Evolutionary conservation across 495 filamentous ascomycete genomes (phyloP).

Genomic region (Podospora fimiseda): DNA sequence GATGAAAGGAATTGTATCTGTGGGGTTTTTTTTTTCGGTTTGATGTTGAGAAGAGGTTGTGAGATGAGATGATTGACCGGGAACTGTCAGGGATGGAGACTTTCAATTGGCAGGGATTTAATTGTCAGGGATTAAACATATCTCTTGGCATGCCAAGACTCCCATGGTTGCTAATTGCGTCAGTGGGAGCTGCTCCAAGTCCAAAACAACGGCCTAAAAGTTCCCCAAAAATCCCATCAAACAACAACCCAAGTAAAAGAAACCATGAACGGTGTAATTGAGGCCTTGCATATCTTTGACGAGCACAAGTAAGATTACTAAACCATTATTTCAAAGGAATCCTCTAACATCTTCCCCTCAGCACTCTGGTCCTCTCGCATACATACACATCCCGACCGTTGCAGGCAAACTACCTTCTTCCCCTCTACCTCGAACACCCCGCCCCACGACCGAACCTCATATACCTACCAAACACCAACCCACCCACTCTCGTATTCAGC

Average conservation of each 20-base stretch:
- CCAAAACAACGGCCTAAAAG: background rate
- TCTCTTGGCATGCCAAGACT: constrained; percentile 3
- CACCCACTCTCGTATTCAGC: constrained; percentile 86
- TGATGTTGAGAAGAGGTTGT: no score
- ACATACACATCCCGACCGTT: constrained; percentile 66
- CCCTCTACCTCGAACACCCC: constrained; percentile 81
- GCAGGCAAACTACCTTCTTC: constrained; percentile 66
- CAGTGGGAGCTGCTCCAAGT: constrained; percentile 16
- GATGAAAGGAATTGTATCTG: background rate
- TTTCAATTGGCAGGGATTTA: no score
- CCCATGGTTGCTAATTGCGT: constrained; percentile 24
- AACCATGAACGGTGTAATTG: constrained; percentile 76
- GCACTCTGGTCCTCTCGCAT: constrained; percentile 47
- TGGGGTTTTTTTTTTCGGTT: background rate
- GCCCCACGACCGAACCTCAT: constrained; percentile 78
- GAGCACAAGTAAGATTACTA: constrained; percentile 65
- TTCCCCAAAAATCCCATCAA: background rate
- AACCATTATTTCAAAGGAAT: background rate
- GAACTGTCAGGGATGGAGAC: no score
- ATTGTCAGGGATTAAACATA: no score
- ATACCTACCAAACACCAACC: constrained; percentile 71
- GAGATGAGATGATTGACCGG: no score
- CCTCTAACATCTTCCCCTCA: constrained; percentile 6
- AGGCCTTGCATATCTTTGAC: constrained; percentile 95
- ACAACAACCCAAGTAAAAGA: background rate